Base-by-base conservation (phyloP, 2,329 filamentous ascomycete species). In the Verticillium longisporum region DNA sequence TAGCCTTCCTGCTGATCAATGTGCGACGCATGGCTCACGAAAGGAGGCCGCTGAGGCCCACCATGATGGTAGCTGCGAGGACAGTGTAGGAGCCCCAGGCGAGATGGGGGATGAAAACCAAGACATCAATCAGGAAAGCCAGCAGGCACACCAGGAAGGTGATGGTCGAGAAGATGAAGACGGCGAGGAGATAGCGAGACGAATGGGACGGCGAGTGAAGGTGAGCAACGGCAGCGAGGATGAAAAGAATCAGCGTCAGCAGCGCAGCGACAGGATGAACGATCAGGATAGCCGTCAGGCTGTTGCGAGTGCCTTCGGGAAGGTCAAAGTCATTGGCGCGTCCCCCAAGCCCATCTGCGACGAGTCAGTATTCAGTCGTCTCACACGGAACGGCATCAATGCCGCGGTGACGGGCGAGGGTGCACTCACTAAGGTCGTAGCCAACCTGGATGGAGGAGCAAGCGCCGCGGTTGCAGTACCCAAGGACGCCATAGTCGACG, bases 21-120 rank as follows among this genome's bases (percentile, higher is more conserved):
- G 93, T 96, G 63, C 94, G 87, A 65, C 95, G 89, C 92, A 98
- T 98, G 26, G 92, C 92, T 73, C 93, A 99, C 9, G 92, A 93
- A 38, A 97, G 87, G 61, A 99, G 83, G 53, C 88, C 89, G 71
- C 91, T 90, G 31, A 91, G 80, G 58, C 90, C 87, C 57, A 97
- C 90, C 60, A 97, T 78, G 62, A 97, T 89, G 31, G 93, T 96
- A 32, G 94, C 91, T 10, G 87, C 94, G 57, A 98, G 82, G 15
- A 97, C 93, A 67, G 98, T 86, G 82, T 94, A 99, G 62, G 93
- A 92, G 65, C 93, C 95, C 92, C 93, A 98, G 71, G 88, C 86
- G 77, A 97, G 79, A 74, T 98, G 93, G 56, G 95, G 95, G 15
- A 97, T 90, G 72, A 99, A 99, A 26, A 99, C 82, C 37, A 99